Base-by-base conservation (phyloP, 495 filamentous ascomycete species). In the Penicillium coffeae region DNA sequence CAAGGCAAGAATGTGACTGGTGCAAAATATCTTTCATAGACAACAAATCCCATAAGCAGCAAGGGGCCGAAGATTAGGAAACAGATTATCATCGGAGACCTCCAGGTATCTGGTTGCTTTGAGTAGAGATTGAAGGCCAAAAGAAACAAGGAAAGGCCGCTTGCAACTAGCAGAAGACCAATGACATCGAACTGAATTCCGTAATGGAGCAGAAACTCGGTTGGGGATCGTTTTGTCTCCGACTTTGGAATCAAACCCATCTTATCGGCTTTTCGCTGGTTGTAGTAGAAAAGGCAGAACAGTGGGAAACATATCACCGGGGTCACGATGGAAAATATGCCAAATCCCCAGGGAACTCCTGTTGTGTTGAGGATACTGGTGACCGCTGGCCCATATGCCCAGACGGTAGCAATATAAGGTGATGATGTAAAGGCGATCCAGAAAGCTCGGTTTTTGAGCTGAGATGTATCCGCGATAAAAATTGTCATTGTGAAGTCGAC, bases 391-490 rank as follows among this genome's bases (percentile, higher is more conserved):
- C 73, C 73, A n/a, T n/a, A n/a, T 18, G 75, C 68, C 61, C 70
- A 83, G 20, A 73, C 70, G 37, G 79, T 83, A 42, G 75, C 70
- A 22, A 85, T 80, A 64, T 82, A 81, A 10, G 82, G 82, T 2
- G 79, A 78, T 3, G 62, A 64, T 15, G 68, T 62, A 48, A 77
- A 81, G 4, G 77, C 82, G 47, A 75, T 73, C 50, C 79, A 70
- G 33, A 83, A 55, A 6, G 65, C 73, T 62, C 82, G 70, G 62
- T 84, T 80, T 36, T 71, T 70, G 36, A 85, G 62, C 8, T 64
- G 63, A 0, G 82, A 80, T 0, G 75, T 78, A 56, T 85, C 82
- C 54, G 82, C 80, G 38, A 79, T 74, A 59, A 83, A 75, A 53
- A 82, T 62, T 40, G 62, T 64, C 8, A 80, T 62, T 8, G 66